Evolutionary conservation across 2,329 filamentous ascomycete genomes (phyloP).

Genomic region (Cercospora beticola): DNA sequence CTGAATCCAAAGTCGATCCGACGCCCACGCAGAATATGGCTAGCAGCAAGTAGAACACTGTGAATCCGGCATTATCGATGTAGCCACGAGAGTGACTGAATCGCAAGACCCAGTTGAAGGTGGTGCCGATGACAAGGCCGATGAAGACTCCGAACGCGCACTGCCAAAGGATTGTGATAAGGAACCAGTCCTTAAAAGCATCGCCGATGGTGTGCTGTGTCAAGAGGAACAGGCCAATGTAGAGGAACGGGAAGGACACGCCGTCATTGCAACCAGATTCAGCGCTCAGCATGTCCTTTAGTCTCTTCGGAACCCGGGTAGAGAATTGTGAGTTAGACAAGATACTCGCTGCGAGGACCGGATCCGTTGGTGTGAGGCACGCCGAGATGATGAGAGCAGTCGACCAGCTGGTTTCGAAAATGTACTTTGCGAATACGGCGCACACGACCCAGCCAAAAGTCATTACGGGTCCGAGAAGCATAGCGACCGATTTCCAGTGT

Average conservation of each 20-base stretch:
- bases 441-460: constrained; percentile 51
- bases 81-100: constrained; percentile 49
- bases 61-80: constrained; percentile 52
- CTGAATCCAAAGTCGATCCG: constrained; percentile 52
- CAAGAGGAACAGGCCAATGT: constrained; percentile 51
- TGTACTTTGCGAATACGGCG: constrained; percentile 46
- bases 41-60: constrained; percentile 57
- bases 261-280: constrained; percentile 60
- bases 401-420: constrained; percentile 49
- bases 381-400: constrained; percentile 55
- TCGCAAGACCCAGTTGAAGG: constrained; percentile 50
- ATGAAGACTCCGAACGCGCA: constrained; percentile 51
- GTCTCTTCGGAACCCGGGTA: constrained; percentile 50
- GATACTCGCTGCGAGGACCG: constrained; percentile 56
- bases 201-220: constrained; percentile 41
- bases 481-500: constrained; percentile 53
- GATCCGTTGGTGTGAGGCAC: constrained; percentile 58
- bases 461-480: constrained; percentile 56
- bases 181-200: constrained; percentile 53
- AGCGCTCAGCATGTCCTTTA: constrained; percentile 54
- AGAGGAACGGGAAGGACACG: constrained; percentile 57
- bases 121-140: constrained; percentile 50
- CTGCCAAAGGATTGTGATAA: constrained; percentile 57
- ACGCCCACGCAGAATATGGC: constrained; percentile 55
- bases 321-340: constrained; percentile 56